phyloP scores from a whole-genome alignment of 495 filamentous ascomycete species.

The Endocarpon pusillum region DNA sequence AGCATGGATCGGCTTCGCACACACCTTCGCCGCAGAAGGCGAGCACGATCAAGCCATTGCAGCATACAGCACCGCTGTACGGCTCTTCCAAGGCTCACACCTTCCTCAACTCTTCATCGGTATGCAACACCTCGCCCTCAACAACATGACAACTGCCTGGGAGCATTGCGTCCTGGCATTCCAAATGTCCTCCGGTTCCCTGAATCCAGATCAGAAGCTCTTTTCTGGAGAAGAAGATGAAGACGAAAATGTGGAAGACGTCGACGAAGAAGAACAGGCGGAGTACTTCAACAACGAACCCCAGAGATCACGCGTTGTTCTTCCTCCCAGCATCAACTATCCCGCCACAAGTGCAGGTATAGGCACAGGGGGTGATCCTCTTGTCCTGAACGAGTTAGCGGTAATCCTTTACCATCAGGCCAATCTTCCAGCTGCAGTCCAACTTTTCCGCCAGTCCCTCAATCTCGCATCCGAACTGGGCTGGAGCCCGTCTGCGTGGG shows the following conservation, averaged over 20 bases:
- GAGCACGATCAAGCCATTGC: constrained; percentile 98
- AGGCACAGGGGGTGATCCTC: constrained; percentile 39
- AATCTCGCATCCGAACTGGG: constrained; percentile 61
- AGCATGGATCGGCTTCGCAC: constrained; percentile 97
- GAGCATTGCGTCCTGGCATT: constrained; percentile 88
- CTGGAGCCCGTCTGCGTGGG: constrained; percentile 67
- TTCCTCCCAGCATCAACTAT: constrained; percentile 3
- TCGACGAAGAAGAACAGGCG: no score
- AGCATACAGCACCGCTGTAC: constrained; percentile 88
- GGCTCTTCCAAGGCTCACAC: constrained; percentile 93
- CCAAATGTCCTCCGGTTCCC: constrained; percentile 37
- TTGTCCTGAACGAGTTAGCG: constrained; percentile 89
- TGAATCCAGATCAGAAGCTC: constrained; percentile 13
- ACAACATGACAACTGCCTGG: constrained; percentile 88
- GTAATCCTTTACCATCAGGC: constrained; percentile 90
- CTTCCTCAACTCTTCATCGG: constrained; percentile 91
- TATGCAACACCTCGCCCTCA: constrained; percentile 93
- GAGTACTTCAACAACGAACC: no score
- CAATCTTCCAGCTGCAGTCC: constrained; percentile 50
- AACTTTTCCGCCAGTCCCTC: constrained; percentile 59
- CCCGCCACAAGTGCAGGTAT: background rate
- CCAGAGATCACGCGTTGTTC: constrained; percentile 55
- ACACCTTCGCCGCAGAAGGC: constrained; percentile 99
- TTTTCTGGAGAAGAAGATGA: no score
- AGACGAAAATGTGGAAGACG: no score